These are phyloP conservation scores for Botrytis deweyae DNA, from an alignment of 2,329 filamentous ascomycete species.

Conservation along the genomic window DNA sequence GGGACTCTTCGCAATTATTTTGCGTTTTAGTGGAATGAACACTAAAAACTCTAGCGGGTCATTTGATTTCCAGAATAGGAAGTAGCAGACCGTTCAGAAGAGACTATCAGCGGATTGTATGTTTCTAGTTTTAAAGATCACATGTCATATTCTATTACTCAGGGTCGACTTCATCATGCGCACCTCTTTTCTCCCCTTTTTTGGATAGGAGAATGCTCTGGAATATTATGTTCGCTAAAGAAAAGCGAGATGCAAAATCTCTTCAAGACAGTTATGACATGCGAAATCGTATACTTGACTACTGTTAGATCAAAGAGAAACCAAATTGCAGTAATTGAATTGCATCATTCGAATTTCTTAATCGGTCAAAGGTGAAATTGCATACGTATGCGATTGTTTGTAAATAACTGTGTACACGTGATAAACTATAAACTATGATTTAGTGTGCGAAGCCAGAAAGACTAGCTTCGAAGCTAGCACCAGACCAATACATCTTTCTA, in stretches of 20 bases:
- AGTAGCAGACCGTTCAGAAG: rapidly evolving
- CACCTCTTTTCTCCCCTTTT: background rate
- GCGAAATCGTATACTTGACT: background rate
- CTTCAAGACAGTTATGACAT: background rate
- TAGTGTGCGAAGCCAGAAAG: background rate
- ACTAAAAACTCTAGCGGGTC: background rate
- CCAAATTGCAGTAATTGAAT: background rate
- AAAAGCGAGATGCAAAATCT: background rate
- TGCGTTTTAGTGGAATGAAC: background rate
- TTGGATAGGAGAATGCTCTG: background rate
- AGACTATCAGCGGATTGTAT: background rate
- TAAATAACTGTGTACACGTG: background rate
- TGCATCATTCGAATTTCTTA: background rate
- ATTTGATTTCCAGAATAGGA: background rate
- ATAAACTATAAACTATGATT: too few species aligned
- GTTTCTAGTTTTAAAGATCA: background rate
- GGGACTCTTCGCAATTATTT: background rate
- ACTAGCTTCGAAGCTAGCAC: background rate
- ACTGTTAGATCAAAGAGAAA: background rate
- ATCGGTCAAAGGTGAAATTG: rapidly evolving
- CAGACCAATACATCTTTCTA: background rate
- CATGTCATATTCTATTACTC: background rate
- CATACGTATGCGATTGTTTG: background rate
- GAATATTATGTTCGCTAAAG: background rate
- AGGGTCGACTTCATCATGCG: rapidly evolving